These are phyloP conservation scores for Gossypium davidsonii DNA, from an alignment of 441 rosid species.

Conservation along the genomic window DNA sequence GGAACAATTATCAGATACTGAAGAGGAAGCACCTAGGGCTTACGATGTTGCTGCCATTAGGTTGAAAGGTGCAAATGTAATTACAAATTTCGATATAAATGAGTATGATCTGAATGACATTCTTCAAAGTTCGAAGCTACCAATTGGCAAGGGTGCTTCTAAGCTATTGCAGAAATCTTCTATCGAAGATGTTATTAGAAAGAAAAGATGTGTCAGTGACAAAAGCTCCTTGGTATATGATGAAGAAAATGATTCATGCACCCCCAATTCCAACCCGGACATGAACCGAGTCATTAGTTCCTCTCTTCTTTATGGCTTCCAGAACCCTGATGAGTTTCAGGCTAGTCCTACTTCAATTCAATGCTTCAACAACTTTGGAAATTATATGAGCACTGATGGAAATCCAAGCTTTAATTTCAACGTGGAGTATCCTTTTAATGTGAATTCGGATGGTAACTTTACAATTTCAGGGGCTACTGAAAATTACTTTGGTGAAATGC, in stretches of 20 bases:
- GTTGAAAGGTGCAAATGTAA: slow-evolving; percentile 16
- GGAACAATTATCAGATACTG: slow-evolving; percentile 15
- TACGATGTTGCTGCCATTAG: slow-evolving; percentile 29
- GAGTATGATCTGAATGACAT: slow-evolving; percentile 14
- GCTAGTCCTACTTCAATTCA: neutral
- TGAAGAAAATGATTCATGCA: neutral
- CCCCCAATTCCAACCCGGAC: neutral
- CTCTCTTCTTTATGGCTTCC: neutral
- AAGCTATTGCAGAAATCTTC: slow-evolving; percentile 15
- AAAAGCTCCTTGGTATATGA: neutral
- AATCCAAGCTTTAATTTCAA: neutral
- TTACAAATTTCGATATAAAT: slow-evolving; percentile 20
- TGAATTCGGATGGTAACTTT: neutral
- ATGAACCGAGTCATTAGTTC: neutral
- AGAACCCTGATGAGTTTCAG: neutral
- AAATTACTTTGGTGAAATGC: neutral
- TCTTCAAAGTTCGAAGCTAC: slow-evolving; percentile 15
- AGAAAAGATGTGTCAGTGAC: neutral
- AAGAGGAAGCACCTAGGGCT: slow-evolving; percentile 28
- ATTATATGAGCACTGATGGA: neutral
- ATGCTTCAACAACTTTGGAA: neutral
- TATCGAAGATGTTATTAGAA: neutral
- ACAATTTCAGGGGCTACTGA: neutral
- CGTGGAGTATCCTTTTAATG: neutral
- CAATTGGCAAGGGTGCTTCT: slow-evolving; percentile 25